Evolutionary conservation across 768 basidiomycete species (phyloP).

Genomic region (Neoboletus brunneissimus): DNA sequence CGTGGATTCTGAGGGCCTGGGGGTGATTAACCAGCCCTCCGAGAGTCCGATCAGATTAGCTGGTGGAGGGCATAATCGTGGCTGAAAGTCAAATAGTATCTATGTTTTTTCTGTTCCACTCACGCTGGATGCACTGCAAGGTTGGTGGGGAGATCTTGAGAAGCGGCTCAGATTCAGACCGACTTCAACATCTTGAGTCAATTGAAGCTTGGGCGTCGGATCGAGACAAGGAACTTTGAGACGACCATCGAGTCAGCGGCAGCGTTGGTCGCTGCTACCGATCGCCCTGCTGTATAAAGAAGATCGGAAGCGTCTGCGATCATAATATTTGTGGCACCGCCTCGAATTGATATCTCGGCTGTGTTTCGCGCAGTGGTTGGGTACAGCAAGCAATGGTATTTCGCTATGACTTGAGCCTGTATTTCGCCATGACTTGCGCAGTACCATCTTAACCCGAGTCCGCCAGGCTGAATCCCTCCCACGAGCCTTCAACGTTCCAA

Average conservation of each 20-base stretch:
- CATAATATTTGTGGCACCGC: not conserved
- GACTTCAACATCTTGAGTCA: not conserved
- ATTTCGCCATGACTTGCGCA: not conserved
- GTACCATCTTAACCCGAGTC: not conserved
- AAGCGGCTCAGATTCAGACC: not conserved
- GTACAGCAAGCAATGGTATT: not conserved
- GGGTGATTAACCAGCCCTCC: not conserved
- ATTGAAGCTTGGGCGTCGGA: not conserved
- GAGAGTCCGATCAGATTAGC: too few relatives aligned
- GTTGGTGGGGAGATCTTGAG: too few relatives aligned
- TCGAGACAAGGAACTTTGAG: not conserved
- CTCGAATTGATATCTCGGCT: not conserved
- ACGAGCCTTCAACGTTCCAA: not conserved
- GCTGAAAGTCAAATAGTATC: not conserved
- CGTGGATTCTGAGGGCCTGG: not conserved
- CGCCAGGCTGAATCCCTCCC: not conserved
- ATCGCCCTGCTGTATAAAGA: too few relatives aligned
- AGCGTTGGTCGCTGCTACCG: too few relatives aligned
- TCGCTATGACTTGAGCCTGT: not conserved
- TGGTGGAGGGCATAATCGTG: not conserved
- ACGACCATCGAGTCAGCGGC: too few relatives aligned
- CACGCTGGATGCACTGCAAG: not conserved
- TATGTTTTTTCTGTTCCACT: not conserved
- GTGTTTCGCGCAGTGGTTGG: not conserved
- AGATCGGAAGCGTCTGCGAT: too few relatives aligned